These are phyloP conservation scores for Prunus mongolica DNA, from an alignment of 306 rosid species.

Conservation along the genomic window DNA sequence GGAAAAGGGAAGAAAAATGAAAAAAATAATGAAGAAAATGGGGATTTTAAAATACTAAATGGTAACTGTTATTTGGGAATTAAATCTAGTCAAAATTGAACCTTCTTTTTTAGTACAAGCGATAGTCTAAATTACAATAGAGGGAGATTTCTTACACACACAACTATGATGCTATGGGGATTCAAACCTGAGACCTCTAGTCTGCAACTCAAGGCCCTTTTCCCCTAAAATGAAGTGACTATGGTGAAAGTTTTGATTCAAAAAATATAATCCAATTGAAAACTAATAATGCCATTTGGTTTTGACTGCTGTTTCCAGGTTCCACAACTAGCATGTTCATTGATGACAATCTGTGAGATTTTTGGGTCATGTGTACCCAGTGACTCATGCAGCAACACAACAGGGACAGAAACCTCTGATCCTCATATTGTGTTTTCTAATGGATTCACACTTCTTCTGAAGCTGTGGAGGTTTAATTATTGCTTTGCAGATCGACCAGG, in stretches of 20 bases:
- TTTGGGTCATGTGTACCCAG: slow-evolving; percentile 88
- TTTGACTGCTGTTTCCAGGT: slow-evolving; percentile 50
- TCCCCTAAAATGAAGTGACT: not conserved
- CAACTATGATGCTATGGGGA: too few relatives aligned
- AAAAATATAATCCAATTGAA: not conserved
- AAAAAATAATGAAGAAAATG: not conserved
- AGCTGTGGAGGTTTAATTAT: slow-evolving; percentile 80
- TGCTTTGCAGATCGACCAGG: slow-evolving; percentile 76
- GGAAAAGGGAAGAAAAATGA: too few relatives aligned
- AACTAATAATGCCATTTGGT: not conserved
- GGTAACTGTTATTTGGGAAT: too few relatives aligned
- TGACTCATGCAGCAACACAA: slow-evolving; percentile 48
- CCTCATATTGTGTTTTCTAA: slow-evolving; percentile 87
- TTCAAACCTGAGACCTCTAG: too few relatives aligned
- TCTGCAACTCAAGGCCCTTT: too few relatives aligned
- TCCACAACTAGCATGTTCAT: slow-evolving; percentile 93
- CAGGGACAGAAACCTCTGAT: slow-evolving; percentile 72
- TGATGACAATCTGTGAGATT: slow-evolving; percentile 97
- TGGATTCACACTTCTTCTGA: slow-evolving; percentile 83
- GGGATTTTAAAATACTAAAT: too few relatives aligned
- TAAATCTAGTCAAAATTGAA: not conserved
- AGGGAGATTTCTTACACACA: too few relatives aligned
- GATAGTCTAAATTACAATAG: too few relatives aligned
- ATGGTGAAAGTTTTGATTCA: not conserved
- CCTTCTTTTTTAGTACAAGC: not conserved